Percentiles rank a stretch among this genome's conserved stretches.
These are phyloP conservation scores for Xerophyta viscosa DNA, from an alignment of 106 monocot species.

Conservation along the genomic window DNA sequence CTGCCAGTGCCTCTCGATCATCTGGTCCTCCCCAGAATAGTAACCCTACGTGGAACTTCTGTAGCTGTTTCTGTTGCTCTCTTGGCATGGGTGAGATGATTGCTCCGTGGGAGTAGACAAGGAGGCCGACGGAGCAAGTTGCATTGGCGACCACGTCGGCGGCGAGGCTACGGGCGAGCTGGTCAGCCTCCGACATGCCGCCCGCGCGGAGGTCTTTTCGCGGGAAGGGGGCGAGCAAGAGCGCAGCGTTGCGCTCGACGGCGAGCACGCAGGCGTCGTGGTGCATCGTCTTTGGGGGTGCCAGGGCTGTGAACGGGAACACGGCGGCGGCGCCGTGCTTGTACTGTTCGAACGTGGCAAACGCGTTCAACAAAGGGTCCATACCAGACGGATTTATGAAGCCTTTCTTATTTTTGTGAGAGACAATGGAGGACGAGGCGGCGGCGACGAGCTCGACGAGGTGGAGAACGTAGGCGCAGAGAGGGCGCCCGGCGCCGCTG, in stretches of 20 bases:
- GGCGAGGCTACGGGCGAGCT: conserved; percentile 6
- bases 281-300: conserved; percentile 34
- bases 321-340: conserved; percentile 18
- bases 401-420: conserved; percentile 36
- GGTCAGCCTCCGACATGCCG: neutral
- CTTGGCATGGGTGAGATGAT: no score
- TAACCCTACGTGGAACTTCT: conserved; percentile 7
- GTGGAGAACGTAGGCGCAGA: conserved; percentile 38
- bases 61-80: neutral
- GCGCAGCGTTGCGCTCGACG: conserved; percentile 11
- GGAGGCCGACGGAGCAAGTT: conserved; percentile 41
- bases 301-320: conserved; percentile 29
- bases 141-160: conserved; percentile 7
- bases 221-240: conserved; percentile 24
- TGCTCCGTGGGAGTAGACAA: conserved; percentile 8
- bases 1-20: conserved; percentile 37
- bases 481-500: neutral
- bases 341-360: conserved; percentile 26
- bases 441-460: conserved; percentile 31
- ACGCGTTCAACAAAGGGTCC: conserved; percentile 29
- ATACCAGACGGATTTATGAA: conserved; percentile 18
- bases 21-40: conserved; percentile 51
- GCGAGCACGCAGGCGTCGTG: conserved; percentile 41
- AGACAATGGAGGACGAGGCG: conserved; percentile 14
- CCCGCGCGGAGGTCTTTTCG: neutral